These are phyloP conservation scores for Monascus purpureus DNA, from an alignment of 495 filamentous ascomycete genomes.

Conservation along the genomic window DNA sequence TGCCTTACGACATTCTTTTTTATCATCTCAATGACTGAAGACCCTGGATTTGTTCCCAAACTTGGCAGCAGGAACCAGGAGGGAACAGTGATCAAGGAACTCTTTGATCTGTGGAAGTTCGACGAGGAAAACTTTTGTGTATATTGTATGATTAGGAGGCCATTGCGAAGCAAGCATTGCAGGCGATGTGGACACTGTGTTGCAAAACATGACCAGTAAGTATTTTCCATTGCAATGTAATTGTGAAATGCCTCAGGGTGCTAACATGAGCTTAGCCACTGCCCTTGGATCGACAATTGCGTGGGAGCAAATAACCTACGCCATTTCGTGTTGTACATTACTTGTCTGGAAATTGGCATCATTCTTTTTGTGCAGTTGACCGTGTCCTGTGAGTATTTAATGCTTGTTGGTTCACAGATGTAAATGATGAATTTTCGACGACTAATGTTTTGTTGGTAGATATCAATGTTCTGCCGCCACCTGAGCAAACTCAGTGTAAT, in stretches of 20 bases:
- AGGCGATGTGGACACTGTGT: slow-evolving; percentile 80
- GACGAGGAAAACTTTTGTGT: slow-evolving; percentile 92
- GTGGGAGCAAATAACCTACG: slow-evolving; percentile 88
- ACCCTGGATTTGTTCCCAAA: slow-evolving; percentile 93
- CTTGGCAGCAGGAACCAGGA: slow-evolving; percentile 75
- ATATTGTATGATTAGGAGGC: slow-evolving; percentile 81
- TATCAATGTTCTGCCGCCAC: slow-evolving; percentile 38
- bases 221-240: slow-evolving; percentile 3
- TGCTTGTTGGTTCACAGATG: too few relatives aligned
- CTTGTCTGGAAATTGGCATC: slow-evolving; percentile 63
- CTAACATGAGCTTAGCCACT: slow-evolving; percentile 62
- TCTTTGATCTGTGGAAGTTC: slow-evolving; percentile 73
- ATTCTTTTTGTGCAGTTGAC: slow-evolving; percentile 42
- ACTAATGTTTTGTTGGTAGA: slow-evolving; percentile 34
- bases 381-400: slow-evolving; percentile 35
- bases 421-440: too few relatives aligned
- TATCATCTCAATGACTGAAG: slow-evolving; percentile 63
- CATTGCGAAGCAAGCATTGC: slow-evolving; percentile 91
- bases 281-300: slow-evolving; percentile 96
- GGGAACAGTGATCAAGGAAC: slow-evolving; percentile 71
- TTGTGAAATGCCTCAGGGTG: too few relatives aligned
- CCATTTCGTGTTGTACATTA: slow-evolving; percentile 83
- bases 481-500: slow-evolving; percentile 46
- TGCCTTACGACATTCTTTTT: slow-evolving; percentile 73
- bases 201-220: slow-evolving; percentile 94